Percentiles rank a stretch among this genome's conserved stretches.
phyloP scores from a whole-genome alignment of 768 basidiomycete species.

The Hirschioporus abietinus region DNA sequence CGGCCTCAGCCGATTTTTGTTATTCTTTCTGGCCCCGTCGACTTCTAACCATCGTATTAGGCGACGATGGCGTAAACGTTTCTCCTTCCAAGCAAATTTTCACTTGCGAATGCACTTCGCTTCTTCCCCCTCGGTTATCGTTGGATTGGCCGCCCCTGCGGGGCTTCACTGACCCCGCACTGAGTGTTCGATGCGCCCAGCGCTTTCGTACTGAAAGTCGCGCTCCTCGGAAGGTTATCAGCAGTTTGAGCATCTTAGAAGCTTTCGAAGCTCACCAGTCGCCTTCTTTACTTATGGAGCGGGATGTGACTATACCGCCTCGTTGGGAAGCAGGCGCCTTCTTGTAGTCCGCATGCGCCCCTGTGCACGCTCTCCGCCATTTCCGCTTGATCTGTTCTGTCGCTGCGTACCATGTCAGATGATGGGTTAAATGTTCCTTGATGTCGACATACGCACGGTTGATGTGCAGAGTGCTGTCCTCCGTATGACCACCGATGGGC shows the following conservation, averaged over 20 bases:
- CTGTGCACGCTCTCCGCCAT: neutral
- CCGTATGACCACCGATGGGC: too few relatives aligned
- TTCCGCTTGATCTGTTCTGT: neutral
- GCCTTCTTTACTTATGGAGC: too few relatives aligned
- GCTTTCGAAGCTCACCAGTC: neutral
- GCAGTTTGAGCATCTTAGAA: neutral
- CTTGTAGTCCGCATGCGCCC: neutral
- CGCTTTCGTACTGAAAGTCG: neutral
- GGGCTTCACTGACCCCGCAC: neutral
- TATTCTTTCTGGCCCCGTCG: neutral
- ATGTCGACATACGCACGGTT: neutral
- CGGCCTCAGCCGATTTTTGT: neutral
- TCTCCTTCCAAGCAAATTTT: neutral
- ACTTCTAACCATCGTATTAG: neutral
- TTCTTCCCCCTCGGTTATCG: neutral
- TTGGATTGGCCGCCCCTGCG: neutral
- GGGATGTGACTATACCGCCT: neutral
- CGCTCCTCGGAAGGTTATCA: neutral
- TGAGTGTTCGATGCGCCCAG: neutral
- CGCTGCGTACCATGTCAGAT: neutral
- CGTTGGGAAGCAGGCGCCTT: neutral
- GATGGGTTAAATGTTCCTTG: neutral
- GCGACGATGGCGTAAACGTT: neutral
- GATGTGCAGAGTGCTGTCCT: too few relatives aligned
- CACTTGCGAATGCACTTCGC: neutral